Conservation (phyloP, 2,329 filamentous ascomycete genomes). For the Pseudogymnoascus sp. region DNA sequence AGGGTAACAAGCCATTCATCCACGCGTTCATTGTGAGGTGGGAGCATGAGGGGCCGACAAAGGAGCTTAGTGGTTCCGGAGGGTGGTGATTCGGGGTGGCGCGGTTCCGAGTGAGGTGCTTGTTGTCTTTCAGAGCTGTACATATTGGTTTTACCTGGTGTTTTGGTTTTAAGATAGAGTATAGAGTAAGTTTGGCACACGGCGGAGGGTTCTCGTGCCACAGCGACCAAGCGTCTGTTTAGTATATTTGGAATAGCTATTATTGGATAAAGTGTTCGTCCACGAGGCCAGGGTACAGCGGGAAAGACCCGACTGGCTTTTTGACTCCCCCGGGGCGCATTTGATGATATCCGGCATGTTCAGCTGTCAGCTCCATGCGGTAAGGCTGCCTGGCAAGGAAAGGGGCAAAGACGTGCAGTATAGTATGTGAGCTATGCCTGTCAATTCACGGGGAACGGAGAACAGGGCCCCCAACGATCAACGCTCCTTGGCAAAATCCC, state of each 20-base stretch:
- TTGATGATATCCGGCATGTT: background rate
- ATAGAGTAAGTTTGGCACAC: slow-evolving; percentile 4
- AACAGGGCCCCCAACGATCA: background rate
- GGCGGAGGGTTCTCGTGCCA: background rate
- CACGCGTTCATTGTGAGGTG: background rate
- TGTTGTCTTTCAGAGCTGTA: slow-evolving; percentile 2
- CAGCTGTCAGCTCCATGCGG: background rate
- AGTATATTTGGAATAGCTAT: background rate
- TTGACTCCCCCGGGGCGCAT: background rate
- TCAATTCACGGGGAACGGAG: background rate
- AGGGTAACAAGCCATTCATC: slow-evolving; percentile 2
- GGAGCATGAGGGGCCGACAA: background rate
- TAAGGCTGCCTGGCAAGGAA: background rate
- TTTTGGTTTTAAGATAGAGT: background rate
- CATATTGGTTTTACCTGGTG: background rate
- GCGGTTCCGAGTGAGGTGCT: background rate
- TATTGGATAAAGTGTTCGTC: background rate
- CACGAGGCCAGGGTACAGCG: background rate
- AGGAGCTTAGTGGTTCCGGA: background rate
- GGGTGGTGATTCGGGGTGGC: background rate
- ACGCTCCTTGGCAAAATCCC: background rate
- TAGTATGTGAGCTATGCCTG: background rate
- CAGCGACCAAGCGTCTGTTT: background rate
- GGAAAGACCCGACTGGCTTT: background rate
- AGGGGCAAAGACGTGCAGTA: background rate